Evolutionary conservation across 495 filamentous ascomycete species (phyloP).

Genomic region (Penicillium subrubescens): DNA sequence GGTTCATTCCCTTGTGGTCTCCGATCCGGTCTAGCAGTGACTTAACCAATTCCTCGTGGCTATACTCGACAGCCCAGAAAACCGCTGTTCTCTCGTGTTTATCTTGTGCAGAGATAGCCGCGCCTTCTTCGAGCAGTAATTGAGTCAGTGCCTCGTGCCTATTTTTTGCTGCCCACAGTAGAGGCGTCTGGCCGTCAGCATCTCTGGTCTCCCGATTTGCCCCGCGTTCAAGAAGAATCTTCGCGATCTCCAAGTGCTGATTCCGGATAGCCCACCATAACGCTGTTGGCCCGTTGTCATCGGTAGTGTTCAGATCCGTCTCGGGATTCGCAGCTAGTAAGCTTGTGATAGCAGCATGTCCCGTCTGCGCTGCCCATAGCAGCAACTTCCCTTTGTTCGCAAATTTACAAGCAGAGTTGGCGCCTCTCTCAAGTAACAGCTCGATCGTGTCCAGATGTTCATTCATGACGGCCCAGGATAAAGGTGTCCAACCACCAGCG

Average conservation of each 20-base stretch:
- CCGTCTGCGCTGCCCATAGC: background rate
- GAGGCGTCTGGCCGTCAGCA: background rate
- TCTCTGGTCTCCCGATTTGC: background rate
- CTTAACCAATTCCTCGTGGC: background rate
- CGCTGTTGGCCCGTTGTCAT: background rate
- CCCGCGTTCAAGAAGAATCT: background rate
- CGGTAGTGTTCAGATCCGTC: background rate
- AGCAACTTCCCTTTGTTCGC: background rate
- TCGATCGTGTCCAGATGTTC: background rate
- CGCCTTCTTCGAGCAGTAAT: background rate
- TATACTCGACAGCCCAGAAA: background rate
- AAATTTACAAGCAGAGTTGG: background rate
- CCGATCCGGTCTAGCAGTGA: background rate
- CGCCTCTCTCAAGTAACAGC: slow-evolving; percentile 2
- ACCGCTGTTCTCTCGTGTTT: background rate
- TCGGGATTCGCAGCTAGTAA: background rate
- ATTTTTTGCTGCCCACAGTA: background rate
- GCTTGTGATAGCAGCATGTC: background rate
- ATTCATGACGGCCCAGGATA: background rate
- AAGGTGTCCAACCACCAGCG: background rate
- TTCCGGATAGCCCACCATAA: background rate
- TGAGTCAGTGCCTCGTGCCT: background rate
- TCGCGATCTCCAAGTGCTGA: background rate
- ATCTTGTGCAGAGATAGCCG: background rate
- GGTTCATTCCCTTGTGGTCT: background rate